Conservation (phyloP, 1,284 basidiomycete species). For the Pterulicium gracile region DNA sequence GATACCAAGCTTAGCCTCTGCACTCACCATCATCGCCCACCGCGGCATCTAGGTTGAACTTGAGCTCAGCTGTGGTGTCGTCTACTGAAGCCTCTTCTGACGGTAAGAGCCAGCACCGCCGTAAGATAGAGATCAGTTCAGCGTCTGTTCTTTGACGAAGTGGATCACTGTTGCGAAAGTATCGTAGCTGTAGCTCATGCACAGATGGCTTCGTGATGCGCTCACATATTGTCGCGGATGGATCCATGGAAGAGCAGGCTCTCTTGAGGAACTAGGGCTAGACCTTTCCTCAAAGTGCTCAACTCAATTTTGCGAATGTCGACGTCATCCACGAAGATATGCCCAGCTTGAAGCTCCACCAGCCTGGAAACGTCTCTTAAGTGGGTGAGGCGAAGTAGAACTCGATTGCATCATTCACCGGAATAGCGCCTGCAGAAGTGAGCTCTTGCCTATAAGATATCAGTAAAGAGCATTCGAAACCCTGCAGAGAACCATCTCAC, state of each 20-base stretch:
- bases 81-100: slow-evolving; percentile 31
- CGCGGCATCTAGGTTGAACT: slow-evolving; percentile 56
- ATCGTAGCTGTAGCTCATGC: not conserved
- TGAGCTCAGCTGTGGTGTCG: slow-evolving; percentile 40
- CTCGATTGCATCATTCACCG: slow-evolving; percentile 24
- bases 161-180: slow-evolving; percentile 39
- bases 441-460: slow-evolving; percentile 75
- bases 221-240: slow-evolving; percentile 57
- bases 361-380: slow-evolving; percentile 44
- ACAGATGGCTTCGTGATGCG: slow-evolving; percentile 16
- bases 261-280: slow-evolving; percentile 69
- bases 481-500: too few relatives aligned
- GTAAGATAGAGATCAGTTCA: slow-evolving; percentile 40
- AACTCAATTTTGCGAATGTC: slow-evolving; percentile 51
- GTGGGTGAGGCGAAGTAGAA: slow-evolving; percentile 16
- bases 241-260: slow-evolving; percentile 55
- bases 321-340: slow-evolving; percentile 60
- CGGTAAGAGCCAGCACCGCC: slow-evolving; percentile 50
- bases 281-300: slow-evolving; percentile 40
- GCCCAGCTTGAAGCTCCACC: slow-evolving; percentile 51
- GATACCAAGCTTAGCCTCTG: not conserved
- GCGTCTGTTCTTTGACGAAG: slow-evolving; percentile 38
- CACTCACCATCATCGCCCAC: slow-evolving; percentile 51
- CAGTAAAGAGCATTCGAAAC: too few relatives aligned
- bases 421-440: slow-evolving; percentile 65